Percentiles rank a stretch among this genome's conserved stretches.
Conservation (phyloP, 2,329 filamentous ascomycete species). For the Ophiostoma piceae region DNA sequence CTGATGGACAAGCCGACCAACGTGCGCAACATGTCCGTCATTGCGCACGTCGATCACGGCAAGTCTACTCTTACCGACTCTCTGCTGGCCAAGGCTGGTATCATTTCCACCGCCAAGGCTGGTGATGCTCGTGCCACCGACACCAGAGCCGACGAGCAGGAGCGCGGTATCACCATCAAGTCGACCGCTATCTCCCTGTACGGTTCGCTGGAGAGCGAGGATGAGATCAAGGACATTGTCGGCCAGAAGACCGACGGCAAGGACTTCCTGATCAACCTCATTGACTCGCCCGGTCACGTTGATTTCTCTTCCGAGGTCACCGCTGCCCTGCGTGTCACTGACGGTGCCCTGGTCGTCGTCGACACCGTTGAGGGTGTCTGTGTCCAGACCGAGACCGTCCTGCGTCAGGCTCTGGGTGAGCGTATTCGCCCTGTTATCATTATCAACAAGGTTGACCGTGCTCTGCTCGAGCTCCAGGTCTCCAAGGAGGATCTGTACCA, state of each 20-base stretch:
- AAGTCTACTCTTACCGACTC: slow-evolving; percentile 99
- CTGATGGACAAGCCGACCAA: slow-evolving; percentile 74
- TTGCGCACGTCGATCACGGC: slow-evolving; percentile 99
- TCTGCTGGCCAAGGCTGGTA: slow-evolving; percentile 97
- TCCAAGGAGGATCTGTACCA: slow-evolving; percentile 99
- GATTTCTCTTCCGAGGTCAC: slow-evolving; percentile 99
- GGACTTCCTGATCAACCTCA: slow-evolving; percentile 99
- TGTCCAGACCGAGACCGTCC: slow-evolving; percentile 99
- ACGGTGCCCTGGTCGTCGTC: slow-evolving; percentile 98
- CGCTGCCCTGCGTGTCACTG: slow-evolving; percentile 98
- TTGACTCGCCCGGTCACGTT: slow-evolving; percentile 99
- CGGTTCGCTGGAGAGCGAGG: slow-evolving; percentile 70
- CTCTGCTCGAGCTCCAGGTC: slow-evolving; percentile 97
- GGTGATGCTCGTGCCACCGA: slow-evolving; percentile 95
- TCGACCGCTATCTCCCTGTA: slow-evolving; percentile 99
- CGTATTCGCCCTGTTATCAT: slow-evolving; percentile 99
- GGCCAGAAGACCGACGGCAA: slow-evolving; percentile 81
- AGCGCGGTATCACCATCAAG: slow-evolving; percentile 99
- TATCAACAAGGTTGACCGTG: slow-evolving; percentile 99
- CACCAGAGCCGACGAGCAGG: slow-evolving; percentile 95
- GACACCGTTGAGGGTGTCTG: slow-evolving; percentile 99
- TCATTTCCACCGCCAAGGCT: slow-evolving; percentile 96
- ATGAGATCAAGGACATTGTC: slow-evolving; percentile 92
- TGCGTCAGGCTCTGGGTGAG: slow-evolving; percentile 98
- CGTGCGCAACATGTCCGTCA: slow-evolving; percentile 63